Conservation (phyloP, 1,139 yeast species). For the Protomyces pachydermus region DNA sequence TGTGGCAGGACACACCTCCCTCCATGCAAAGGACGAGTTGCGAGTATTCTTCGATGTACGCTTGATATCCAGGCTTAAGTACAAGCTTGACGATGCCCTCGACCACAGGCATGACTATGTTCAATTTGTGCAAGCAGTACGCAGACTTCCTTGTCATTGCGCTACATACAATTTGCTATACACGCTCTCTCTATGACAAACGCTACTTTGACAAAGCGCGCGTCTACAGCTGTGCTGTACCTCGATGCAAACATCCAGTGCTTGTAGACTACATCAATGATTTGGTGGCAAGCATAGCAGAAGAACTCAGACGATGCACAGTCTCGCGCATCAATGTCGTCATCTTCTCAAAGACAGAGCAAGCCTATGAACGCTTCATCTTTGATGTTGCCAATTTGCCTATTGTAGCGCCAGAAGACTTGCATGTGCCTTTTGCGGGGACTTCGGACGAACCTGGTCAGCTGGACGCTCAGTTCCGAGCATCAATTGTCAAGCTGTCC, state of each 20-base stretch:
- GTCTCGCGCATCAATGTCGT: conserved; percentile 36
- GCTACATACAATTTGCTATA: conserved; percentile 40
- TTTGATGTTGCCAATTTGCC: conserved; percentile 38
- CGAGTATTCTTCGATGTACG: no score
- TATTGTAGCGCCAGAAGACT: conserved; percentile 29
- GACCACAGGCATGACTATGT: neutral
- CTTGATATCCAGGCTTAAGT: no score
- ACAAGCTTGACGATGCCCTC: neutral
- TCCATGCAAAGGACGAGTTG: no score
- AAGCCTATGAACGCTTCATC: conserved; percentile 39
- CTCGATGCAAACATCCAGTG: conserved; percentile 41
- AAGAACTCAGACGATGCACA: conserved; percentile 35
- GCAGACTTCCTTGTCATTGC: conserved; percentile 38
- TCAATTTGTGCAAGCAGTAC: conserved; percentile 19
- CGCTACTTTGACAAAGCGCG: conserved; percentile 39
- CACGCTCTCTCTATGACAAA: conserved; percentile 40
- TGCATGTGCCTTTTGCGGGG: conserved; percentile 28
- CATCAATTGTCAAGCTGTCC: conserved; percentile 35
- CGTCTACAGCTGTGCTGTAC: conserved; percentile 39
- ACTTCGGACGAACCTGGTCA: conserved; percentile 11
- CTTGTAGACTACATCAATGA: conserved; percentile 41
- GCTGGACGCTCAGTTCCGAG: conserved; percentile 35
- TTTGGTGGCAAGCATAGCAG: conserved; percentile 36
- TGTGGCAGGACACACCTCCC: no score
- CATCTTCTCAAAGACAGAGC: conserved; percentile 33